phyloP scores from a whole-genome alignment of 164 flowering plant species.

The Tetrastigma voinierianum region DNA sequence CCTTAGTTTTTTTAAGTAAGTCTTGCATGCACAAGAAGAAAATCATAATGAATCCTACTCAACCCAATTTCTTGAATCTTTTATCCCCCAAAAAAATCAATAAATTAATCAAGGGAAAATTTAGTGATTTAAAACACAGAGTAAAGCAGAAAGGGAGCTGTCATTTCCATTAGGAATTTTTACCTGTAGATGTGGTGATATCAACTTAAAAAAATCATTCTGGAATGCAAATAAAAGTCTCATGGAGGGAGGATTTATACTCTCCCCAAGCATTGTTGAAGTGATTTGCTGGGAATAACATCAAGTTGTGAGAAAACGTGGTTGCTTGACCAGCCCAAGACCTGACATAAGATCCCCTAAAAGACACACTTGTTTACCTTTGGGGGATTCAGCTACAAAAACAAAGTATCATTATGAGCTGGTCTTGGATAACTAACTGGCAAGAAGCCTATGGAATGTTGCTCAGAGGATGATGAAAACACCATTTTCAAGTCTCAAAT shows the following conservation, averaged over 20 bases:
- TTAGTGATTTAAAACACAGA: too few species aligned
- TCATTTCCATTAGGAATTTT: too few species aligned
- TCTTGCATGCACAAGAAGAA: too few species aligned
- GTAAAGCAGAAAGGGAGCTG: too few species aligned
- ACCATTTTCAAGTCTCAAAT: not conserved
- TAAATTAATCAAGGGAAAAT: too few species aligned
- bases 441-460: slow-evolving; percentile 8
- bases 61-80: too few species aligned
- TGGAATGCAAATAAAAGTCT: not conserved
- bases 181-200: too few species aligned
- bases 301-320: not conserved
- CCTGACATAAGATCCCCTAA: not conserved
- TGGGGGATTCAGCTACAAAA: not conserved
- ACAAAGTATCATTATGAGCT: not conserved
- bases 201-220: not conserved
- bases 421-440: slow-evolving; percentile 10
- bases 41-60: too few species aligned
- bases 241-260: not conserved
- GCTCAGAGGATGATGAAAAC: slow-evolving; percentile 1
- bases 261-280: not conserved
- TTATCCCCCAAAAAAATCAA: too few species aligned
- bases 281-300: not conserved
- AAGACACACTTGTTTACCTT: slow-evolving; percentile 8
- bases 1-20: too few species aligned
- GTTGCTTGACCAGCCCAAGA: not conserved